phyloP scores from a whole-genome alignment of 768 basidiomycete genomes.

The Clathrus columnatus region DNA sequence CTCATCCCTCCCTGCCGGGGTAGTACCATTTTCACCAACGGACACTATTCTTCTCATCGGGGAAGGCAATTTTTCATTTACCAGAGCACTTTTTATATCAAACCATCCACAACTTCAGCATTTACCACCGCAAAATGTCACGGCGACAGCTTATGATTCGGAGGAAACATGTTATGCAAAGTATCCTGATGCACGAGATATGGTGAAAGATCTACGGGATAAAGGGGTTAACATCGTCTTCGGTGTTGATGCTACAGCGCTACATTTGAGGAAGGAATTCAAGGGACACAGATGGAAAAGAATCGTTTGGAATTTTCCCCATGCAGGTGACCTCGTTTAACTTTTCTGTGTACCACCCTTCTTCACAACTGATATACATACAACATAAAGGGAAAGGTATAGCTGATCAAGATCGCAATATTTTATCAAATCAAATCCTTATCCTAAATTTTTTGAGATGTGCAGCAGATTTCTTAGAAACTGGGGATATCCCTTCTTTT shows the following conservation, averaged over 20 bases:
- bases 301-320: conserved; percentile 94
- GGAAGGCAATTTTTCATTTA: conserved; percentile 93
- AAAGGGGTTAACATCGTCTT: conserved; percentile 69
- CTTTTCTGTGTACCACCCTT: neutral
- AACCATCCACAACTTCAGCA: conserved; percentile 38
- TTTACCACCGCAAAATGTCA: conserved; percentile 58
- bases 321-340: conserved; percentile 67
- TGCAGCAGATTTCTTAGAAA: conserved; percentile 48
- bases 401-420: conserved; percentile 88
- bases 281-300: conserved; percentile 64
- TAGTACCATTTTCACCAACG: conserved; percentile 1
- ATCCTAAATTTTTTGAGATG: conserved; percentile 77
- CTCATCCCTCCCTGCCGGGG: neutral
- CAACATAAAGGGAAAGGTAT: conserved; percentile 69
- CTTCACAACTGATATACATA: neutral
- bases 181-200: conserved; percentile 64
- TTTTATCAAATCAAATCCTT: conserved; percentile 78
- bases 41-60: conserved; percentile 39
- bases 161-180: conserved; percentile 70
- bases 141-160: conserved; percentile 80
- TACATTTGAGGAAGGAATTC: conserved; percentile 51
- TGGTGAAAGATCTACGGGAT: conserved; percentile 44
- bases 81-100: conserved; percentile 55
- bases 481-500: conserved; percentile 45
- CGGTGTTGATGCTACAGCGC: conserved; percentile 71